Base-by-base conservation (phyloP, 169 alveolate genomes). In the Ophryocystis elektroscirrha region DNA sequence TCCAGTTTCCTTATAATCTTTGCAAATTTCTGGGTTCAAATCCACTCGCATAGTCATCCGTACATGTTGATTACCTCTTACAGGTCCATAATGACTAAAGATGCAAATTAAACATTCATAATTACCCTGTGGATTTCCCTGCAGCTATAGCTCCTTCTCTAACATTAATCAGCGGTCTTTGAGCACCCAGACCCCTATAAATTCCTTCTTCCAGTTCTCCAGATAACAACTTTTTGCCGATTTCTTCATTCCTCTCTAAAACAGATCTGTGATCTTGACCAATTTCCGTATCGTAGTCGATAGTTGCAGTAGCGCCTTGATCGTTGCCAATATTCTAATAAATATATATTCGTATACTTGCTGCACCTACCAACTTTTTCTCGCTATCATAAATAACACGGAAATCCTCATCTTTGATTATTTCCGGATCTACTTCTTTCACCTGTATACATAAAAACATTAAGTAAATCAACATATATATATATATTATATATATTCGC, bases 1-100 rank as follows among this genome's bases (percentile, higher is more conserved):
- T 4, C 98, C 98, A 7, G 96, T 85, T 53, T 86, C 98, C 60
- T 84, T 84, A 63, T 73, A 91, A 69, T 88, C 96, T 61, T 91
- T 91, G 65, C 98, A 91, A 23, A 86, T 59, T 47, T 85, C 94
- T 4, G 95, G 95, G 37, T 87, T 85, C 69, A 85, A 87, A 69
- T 91, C 98, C 39, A 88, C 71, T 51, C 89, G 69, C 47, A 80
- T 66, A 16, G 95, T 83, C 39, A 82, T 63, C 58, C 89, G 76
- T 24, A 85, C 81, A 61, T 81, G 78, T 29, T 81, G 65, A 22
- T 84, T 66, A 7, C 76, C 79, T 16, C 84, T 60, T 3, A 79
- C 73, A 0, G 94, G 93, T 6, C 91, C 93, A 43, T 78, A 59
- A 9, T 78, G 56, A 1, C n/a, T n/a, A n/a, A 69, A 69, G 15